Base-by-base conservation (phyloP, 768 basidiomycete genomes). In the Hemileccinum rubropunctum region DNA sequence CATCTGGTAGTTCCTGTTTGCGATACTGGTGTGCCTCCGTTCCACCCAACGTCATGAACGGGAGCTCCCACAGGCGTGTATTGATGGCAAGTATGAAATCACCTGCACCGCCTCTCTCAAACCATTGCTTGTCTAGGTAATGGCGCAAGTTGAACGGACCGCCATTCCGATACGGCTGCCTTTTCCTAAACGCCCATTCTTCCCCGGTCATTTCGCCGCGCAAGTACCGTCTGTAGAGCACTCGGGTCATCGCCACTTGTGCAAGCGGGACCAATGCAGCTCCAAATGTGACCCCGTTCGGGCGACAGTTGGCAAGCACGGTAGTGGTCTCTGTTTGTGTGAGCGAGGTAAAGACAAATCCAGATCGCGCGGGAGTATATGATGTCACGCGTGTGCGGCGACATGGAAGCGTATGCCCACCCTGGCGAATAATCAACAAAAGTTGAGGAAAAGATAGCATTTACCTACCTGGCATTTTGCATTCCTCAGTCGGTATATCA, bases 341-440 rank as follows among this genome's bases (percentile, higher is more conserved):
- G 43, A 75, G 68, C 9, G 53, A 48, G 21, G 42, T 46, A 6
- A 45, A 39, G 8, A 61, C 42, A 6, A 18, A 14, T 28, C 62
- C 61, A 26, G 76, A 72, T 21, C 57, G 57, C 4, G 79, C 73
- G 9, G 76, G 71, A 0, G 66, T 68, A 39, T 59, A 62, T 4
- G 59, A 54, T 0, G 77, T 77, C 10, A 59, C 48, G 26, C 57
- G 58, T 1, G 73, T 71, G 34, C 71, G 45, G 13, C 62, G 73
- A 39, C 76, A 68, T 1, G 81, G 80, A 12, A 84, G 66, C 0
- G 78, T 76, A 43, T 83, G 81, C 3, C 82, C 82, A 5, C 81
- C 82, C 80, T 83, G 57, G 3, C 13, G 23, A n/a, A 20, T 10
- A 6, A 11, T 23, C 21, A 23, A 26, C 14, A 27, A 30, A 28